Percentiles rank a stretch among this genome's conserved stretches.
Conservation (phyloP, 140 eudicot genomes). For the Bidens hawaiensis region DNA sequence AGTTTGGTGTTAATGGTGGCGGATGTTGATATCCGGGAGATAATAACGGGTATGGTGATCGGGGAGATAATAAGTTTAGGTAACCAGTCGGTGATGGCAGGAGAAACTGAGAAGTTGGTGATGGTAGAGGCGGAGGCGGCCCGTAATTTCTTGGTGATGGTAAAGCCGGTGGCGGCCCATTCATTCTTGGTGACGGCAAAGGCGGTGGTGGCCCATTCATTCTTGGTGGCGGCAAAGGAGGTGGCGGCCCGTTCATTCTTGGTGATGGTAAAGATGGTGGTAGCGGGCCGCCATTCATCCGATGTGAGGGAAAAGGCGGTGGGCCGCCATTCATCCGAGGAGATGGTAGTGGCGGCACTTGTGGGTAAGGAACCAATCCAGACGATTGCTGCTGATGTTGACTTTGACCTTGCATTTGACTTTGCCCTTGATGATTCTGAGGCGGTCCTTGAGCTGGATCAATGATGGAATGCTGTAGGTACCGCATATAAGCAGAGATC, state of each 20-base stretch:
- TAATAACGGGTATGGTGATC: constrained; percentile 85
- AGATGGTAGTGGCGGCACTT: constrained; percentile 43
- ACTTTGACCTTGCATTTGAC: too few species aligned
- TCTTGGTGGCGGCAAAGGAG: too few species aligned
- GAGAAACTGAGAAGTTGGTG: constrained; percentile 79
- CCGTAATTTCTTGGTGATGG: constrained; percentile 51
- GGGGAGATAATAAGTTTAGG: constrained; percentile 64
- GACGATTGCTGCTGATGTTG: constrained; percentile 27
- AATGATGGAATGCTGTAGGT: constrained; percentile 69
- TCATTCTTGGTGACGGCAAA: constrained; percentile 58
- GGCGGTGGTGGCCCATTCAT: constrained; percentile 39
- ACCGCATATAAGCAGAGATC: constrained; percentile 79
- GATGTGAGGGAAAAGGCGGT: constrained; percentile 40
- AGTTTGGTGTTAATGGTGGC: constrained; percentile 80
- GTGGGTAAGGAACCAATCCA: constrained; percentile 50
- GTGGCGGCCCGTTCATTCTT: too few species aligned
- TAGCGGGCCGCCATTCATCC: constrained; percentile 46
- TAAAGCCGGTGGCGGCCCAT: constrained; percentile 39
- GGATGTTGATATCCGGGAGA: constrained; percentile 83
- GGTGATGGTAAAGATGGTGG: too few species aligned
- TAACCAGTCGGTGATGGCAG: constrained; percentile 83
- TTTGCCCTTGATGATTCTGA: constrained; percentile 34
- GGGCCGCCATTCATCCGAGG: constrained; percentile 52
- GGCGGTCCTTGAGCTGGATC: constrained; percentile 47
- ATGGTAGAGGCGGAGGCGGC: constrained; percentile 50